A percentile compares a stretch with the other conserved stretches of the same genome.
These are phyloP conservation scores for Hypoxylon perforatum DNA, from an alignment of 495 filamentous ascomycete genomes.

Conservation along the genomic window DNA sequence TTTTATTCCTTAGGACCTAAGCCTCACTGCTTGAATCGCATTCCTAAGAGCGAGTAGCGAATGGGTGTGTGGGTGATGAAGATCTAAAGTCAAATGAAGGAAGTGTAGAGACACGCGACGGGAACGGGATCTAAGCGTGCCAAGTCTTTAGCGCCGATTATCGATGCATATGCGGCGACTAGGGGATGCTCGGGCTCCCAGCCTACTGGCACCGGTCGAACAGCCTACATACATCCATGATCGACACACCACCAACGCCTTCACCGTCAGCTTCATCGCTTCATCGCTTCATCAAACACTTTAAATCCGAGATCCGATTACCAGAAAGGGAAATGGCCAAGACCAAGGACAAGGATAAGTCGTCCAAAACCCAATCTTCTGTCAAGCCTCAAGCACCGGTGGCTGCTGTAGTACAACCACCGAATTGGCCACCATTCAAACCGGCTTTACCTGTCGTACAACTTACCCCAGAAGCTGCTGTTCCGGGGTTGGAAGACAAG, in stretches of 20 bases:
- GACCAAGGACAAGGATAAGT: conserved; percentile 29
- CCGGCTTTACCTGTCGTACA: conserved; percentile 76
- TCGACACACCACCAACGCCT: too few species aligned
- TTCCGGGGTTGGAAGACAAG: conserved; percentile 66
- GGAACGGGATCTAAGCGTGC: too few species aligned
- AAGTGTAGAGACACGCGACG: too few species aligned
- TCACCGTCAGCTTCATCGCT: too few species aligned
- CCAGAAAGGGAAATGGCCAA: neutral
- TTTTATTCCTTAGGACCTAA: too few species aligned
- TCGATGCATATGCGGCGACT: neutral
- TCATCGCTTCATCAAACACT: neutral
- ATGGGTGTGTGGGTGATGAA: too few species aligned
- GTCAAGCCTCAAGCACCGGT: conserved; percentile 16
- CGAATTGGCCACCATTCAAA: conserved; percentile 82
- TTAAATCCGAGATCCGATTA: neutral
- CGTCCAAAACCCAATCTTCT: conserved; percentile 30
- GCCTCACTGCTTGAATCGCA: too few species aligned
- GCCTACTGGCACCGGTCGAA: neutral
- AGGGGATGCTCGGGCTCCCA: neutral
- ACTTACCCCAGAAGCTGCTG: conserved; percentile 67
- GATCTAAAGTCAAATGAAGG: too few species aligned
- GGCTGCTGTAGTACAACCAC: conserved; percentile 44
- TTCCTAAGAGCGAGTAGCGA: too few species aligned
- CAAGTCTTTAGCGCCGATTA: neutral
- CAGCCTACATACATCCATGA: too few species aligned